A percentile compares a stretch with the other conserved stretches of the same genome.
Evolutionary conservation across 768 basidiomycete genomes (phyloP).

Genomic region (Xerocomus spinulosus): DNA sequence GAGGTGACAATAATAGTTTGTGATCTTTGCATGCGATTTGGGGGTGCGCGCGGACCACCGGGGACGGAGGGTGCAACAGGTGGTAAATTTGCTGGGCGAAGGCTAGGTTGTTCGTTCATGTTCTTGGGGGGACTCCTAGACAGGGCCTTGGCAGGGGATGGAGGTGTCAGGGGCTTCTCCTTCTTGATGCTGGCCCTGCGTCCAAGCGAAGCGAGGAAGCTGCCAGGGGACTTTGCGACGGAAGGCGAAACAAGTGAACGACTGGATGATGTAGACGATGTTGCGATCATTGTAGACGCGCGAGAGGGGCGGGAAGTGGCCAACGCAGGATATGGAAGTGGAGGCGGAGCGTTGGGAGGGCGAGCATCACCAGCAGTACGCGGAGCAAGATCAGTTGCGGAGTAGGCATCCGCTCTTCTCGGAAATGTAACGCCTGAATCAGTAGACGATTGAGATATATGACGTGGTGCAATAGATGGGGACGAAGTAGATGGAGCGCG

Average conservation of each 20-base stretch:
- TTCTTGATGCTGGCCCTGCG: conserved; percentile 58
- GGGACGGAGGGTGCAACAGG: conserved; percentile 51
- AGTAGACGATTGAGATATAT: conserved; percentile 66
- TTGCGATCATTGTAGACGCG: conserved; percentile 31
- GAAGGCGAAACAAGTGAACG: conserved; percentile 45
- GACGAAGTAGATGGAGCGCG: conserved; percentile 36
- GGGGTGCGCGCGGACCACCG: conserved; percentile 70
- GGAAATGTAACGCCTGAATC: conserved; percentile 79
- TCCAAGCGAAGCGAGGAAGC: conserved; percentile 72
- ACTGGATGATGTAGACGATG: conserved; percentile 44
- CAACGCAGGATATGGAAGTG: conserved; percentile 73
- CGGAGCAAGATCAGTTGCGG: conserved; percentile 68
- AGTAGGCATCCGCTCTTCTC: conserved; percentile 69
- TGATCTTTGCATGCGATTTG: conserved; percentile 57
- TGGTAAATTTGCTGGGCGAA: conserved; percentile 30
- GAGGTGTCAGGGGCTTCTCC: conserved; percentile 29
- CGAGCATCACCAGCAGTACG: conserved; percentile 43
- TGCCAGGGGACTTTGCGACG: conserved; percentile 42
- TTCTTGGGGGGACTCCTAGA: conserved; percentile 35
- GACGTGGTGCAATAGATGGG: conserved; percentile 54
- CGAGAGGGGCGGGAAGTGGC: conserved; percentile 35
- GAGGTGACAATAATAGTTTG: conserved; percentile 56
- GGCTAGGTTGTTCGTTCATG: conserved; percentile 20
- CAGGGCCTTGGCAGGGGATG: conserved; percentile 34
- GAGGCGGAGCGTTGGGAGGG: conserved; percentile 51